A percentile compares a stretch with the other conserved stretches of the same genome.
Evolutionary conservation across 2,329 filamentous ascomycete genomes (phyloP).

Genomic region (Microdochium bolleyi): DNA sequence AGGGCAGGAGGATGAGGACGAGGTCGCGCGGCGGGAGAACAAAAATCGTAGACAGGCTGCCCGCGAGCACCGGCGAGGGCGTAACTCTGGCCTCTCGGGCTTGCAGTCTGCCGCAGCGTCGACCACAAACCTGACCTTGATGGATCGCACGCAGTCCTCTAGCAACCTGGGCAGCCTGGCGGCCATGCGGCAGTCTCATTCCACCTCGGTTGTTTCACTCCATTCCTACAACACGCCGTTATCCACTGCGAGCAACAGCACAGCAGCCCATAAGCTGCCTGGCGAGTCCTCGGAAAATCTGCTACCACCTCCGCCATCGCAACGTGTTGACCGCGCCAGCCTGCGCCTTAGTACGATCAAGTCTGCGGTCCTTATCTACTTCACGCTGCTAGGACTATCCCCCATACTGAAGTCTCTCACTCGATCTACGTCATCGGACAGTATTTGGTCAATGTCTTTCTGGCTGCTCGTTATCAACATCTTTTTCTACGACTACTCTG

Average conservation of each 20-base stretch:
- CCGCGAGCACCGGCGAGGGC: constrained; percentile 18
- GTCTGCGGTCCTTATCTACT: constrained; percentile 88
- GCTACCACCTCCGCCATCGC: background rate
- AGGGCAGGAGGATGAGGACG: constrained; percentile 54
- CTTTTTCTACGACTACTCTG: constrained; percentile 95
- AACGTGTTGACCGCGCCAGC: constrained; percentile 27
- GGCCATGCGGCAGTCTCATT: constrained; percentile 35
- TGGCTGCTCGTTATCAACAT: constrained; percentile 93
- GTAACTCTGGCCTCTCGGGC: constrained; percentile 9
- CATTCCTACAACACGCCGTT: constrained; percentile 32
- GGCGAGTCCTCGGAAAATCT: background rate
- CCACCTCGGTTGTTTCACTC: constrained; percentile 47
- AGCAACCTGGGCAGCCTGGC: constrained; percentile 21
- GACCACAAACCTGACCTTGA: constrained; percentile 30
- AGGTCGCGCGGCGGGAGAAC: constrained; percentile 26
- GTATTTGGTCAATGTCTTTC: constrained; percentile 94
- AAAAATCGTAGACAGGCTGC: constrained; percentile 25
- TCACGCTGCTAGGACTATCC: constrained; percentile 80
- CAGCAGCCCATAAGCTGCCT: constrained; percentile 11
- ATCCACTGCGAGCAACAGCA: constrained; percentile 18
- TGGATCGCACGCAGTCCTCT: constrained; percentile 16
- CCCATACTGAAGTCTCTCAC: constrained; percentile 97
- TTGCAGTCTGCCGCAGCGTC: constrained; percentile 35
- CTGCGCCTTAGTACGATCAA: constrained; percentile 73
- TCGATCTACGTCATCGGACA: constrained; percentile 82